Evolutionary conservation across 345 rosid species (phyloP).

Genomic region (Lepidium didymum): DNA sequence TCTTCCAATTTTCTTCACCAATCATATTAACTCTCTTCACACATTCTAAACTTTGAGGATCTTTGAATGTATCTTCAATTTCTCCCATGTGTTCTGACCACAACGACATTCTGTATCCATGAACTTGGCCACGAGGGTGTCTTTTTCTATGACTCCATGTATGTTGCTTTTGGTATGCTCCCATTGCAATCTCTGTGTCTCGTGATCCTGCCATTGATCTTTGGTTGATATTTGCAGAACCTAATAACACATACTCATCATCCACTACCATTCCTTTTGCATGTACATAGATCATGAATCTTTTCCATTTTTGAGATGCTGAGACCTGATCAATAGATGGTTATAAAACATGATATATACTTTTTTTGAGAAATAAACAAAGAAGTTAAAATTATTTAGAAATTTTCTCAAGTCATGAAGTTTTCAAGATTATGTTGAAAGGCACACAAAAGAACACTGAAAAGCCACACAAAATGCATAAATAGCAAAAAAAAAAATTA

Average conservation of each 20-base stretch:
- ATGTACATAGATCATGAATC: slow-evolving; percentile 84
- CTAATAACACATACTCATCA: slow-evolving; percentile 69
- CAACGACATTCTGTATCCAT: slow-evolving; percentile 77
- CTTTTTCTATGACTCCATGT: slow-evolving; percentile 48
- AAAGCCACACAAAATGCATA: no score
- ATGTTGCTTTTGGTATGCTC: slow-evolving; percentile 62
- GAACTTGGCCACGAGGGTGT: slow-evolving; percentile 71
- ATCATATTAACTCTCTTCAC: slow-evolving; percentile 52
- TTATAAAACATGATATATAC: not conserved
- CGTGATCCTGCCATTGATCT: slow-evolving; percentile 80
- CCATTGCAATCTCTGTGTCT: slow-evolving; percentile 90
- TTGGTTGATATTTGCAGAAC: slow-evolving; percentile 88
- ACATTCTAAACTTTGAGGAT: slow-evolving; percentile 52
- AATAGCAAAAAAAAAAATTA: no score
- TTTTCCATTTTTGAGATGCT: slow-evolving; percentile 41
- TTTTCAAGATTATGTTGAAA: no score
- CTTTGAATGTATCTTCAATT: slow-evolving; percentile 39
- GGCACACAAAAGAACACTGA: no score
- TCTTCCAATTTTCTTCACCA: slow-evolving; percentile 73
- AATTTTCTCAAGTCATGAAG: no score
- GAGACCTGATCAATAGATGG: slow-evolving; percentile 36
- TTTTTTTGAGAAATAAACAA: not conserved
- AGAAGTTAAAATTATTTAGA: no score
- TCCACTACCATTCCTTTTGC: slow-evolving; percentile 86
- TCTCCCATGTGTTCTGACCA: slow-evolving; percentile 82